phyloP scores from a whole-genome alignment of 179 eudicot genomes.

The Carnegiea gigantea region DNA sequence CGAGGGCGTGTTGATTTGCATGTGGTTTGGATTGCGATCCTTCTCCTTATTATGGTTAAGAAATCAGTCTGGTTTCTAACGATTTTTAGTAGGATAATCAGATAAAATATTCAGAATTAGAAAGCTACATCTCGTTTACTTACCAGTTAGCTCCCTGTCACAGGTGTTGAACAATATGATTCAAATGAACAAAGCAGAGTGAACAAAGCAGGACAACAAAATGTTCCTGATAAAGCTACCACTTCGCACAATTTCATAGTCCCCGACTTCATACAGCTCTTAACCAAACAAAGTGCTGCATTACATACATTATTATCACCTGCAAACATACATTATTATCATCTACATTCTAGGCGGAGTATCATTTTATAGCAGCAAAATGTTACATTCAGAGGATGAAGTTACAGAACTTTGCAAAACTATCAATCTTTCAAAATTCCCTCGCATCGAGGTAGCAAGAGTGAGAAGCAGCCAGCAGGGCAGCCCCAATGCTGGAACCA shows the following conservation, averaged over 20 bases:
- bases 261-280: not conserved
- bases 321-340: not conserved
- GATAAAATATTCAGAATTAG: no score
- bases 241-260: not conserved
- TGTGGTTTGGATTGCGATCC: no score
- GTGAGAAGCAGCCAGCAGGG: slow-evolving; percentile 46
- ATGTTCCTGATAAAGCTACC: not conserved
- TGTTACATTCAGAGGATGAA: not conserved
- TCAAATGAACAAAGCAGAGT: not conserved
- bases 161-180: not conserved
- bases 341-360: not conserved
- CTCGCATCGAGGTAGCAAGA: slow-evolving; percentile 28
- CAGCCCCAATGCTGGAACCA: slow-evolving; percentile 50
- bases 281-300: not conserved
- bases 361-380: slow-evolving; percentile 6
- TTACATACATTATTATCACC: not conserved
- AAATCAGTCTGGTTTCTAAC: no score
- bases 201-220: not conserved
- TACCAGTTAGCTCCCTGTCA: no score
- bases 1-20: no score
- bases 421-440: slow-evolving; percentile 8
- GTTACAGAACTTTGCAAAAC: not conserved
- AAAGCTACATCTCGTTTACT: no score
- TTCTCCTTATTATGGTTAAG: no score
- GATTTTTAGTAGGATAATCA: no score